Conservation (phyloP, 2,329 filamentous ascomycete species). For the Plectosphaerella plurivora region DNA sequence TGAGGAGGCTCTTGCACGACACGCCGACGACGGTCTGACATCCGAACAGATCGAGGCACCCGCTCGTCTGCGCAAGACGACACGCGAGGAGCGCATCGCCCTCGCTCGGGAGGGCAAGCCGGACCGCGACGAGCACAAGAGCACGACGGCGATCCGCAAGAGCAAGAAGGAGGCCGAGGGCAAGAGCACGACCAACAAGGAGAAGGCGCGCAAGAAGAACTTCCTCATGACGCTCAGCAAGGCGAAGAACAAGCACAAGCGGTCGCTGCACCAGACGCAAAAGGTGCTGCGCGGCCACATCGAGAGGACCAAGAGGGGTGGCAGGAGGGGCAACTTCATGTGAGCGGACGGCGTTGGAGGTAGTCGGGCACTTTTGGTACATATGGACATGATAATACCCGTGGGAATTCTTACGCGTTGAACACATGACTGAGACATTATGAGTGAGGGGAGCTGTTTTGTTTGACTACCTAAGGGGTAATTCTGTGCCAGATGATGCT, state of each 20-base stretch:
- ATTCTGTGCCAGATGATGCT: too few species aligned
- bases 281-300: constrained; percentile 79
- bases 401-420: too few species aligned
- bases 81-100: constrained; percentile 84
- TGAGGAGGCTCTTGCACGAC: constrained; percentile 49
- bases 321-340: constrained; percentile 67
- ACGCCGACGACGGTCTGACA: constrained; percentile 83
- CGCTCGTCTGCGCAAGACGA: constrained; percentile 73
- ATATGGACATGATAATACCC: too few species aligned
- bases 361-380: too few species aligned
- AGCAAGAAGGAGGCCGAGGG: constrained; percentile 83
- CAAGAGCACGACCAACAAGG: constrained; percentile 95
- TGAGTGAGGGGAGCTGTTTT: too few species aligned
- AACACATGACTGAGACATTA: too few species aligned
- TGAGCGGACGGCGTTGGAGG: constrained; percentile 10
- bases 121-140: constrained; percentile 75
- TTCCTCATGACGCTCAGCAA: constrained; percentile 98
- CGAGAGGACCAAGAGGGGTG: constrained; percentile 77
- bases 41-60: constrained; percentile 89
- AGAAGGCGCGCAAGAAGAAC: constrained; percentile 97
- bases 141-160: constrained; percentile 76
- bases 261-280: constrained; percentile 81
- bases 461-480: too few species aligned
- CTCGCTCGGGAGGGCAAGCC: constrained; percentile 79
- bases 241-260: constrained; percentile 92